phyloP scores from a whole-genome alignment of 352 stramenopile species.

The Blastocystis sp. region DNA sequence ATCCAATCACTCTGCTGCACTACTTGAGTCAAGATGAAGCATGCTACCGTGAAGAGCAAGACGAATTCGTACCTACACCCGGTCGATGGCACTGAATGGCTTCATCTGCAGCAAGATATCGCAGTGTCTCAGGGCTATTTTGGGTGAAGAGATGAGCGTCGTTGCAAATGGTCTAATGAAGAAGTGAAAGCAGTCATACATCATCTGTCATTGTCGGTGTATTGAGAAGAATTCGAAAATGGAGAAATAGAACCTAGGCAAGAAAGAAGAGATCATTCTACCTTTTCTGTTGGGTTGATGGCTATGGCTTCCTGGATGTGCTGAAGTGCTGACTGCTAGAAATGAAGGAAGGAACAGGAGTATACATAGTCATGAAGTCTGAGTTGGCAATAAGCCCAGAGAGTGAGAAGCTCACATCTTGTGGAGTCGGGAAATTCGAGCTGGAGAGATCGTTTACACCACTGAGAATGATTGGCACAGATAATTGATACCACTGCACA shows the following conservation, averaged over 20 bases:
- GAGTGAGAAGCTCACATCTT: not conserved
- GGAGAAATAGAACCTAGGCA: not conserved
- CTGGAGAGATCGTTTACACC: not conserved
- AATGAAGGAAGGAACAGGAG: not conserved
- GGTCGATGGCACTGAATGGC: not conserved
- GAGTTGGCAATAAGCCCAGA: constrained; percentile 27
- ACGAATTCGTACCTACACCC: not conserved
- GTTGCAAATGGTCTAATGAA: not conserved
- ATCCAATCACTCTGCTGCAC: not conserved
- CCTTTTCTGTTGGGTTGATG: not conserved
- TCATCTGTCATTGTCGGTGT: not conserved
- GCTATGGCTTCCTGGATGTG: not conserved
- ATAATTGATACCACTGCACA: not conserved
- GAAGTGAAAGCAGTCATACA: not conserved
- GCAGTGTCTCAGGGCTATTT: not conserved
- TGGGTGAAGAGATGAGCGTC: not conserved
- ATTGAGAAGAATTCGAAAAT: not conserved
- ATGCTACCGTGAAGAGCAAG: not conserved
- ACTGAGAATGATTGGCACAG: not conserved
- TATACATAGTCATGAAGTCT: not conserved
- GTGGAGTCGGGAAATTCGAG: not conserved
- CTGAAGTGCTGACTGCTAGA: constrained; percentile 3
- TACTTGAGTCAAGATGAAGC: not conserved
- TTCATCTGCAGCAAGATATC: constrained; percentile 4
- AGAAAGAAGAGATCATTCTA: not conserved